A percentile compares a stretch with the other conserved stretches of the same genome.
Conservation (phyloP, 1,284 basidiomycete genomes). For the Butyriboletus appendiculatus region DNA sequence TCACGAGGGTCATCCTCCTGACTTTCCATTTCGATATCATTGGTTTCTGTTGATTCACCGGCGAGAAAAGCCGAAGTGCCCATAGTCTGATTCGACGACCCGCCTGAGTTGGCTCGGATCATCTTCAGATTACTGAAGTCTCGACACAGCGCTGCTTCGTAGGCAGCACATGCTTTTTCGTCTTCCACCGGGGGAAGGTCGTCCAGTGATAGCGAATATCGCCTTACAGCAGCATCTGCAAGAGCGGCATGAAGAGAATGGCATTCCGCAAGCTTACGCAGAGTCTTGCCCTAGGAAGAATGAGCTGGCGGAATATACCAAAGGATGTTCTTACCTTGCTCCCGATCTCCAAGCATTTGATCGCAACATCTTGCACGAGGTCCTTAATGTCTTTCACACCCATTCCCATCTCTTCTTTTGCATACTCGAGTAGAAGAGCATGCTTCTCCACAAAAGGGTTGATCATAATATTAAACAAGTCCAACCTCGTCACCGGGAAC, state of each 20-base stretch:
- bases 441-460: conserved; percentile 70
- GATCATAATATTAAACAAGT: conserved; percentile 60
- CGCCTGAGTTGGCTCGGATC: conserved; percentile 24
- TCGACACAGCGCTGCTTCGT: conserved; percentile 51
- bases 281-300: conserved; percentile 55
- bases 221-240: conserved; percentile 44
- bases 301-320: conserved; percentile 15
- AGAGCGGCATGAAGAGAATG: conserved; percentile 43
- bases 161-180: conserved; percentile 42
- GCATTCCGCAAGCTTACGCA: conserved; percentile 52
- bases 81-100: conserved; percentile 15
- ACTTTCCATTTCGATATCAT: conserved; percentile 15
- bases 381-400: conserved; percentile 41
- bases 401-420: conserved; percentile 48
- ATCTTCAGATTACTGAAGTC: conserved; percentile 41
- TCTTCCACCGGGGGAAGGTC: conserved; percentile 55
- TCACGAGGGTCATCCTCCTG: conserved; percentile 25
- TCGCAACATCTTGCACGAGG: conserved; percentile 54
- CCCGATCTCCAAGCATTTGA: conserved; percentile 57
- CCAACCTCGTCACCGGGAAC: conserved; percentile 54
- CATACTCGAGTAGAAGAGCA: conserved; percentile 53
- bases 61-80: conserved; percentile 1
- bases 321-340: conserved; percentile 52
- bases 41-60: conserved; percentile 11
- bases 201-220: conserved; percentile 52